Percentiles rank a stretch among this genome's conserved stretches.
Conservation (phyloP, 1,139 yeast genomes). For the Debaryomyces psychrophilus region DNA sequence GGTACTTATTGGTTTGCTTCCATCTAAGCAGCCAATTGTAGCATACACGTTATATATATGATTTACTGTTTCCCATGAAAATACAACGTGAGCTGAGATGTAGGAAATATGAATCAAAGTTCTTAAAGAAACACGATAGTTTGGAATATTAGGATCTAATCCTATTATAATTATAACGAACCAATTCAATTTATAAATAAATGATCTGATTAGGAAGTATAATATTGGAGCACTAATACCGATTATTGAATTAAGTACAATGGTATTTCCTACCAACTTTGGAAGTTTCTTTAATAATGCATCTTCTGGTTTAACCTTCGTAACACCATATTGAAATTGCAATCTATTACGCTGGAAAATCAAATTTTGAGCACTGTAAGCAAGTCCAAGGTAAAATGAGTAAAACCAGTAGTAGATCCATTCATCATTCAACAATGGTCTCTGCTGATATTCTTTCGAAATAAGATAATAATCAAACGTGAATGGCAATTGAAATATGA, state of each 20-base stretch:
- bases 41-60: slow-evolving; percentile 72
- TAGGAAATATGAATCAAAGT: slow-evolving; percentile 40
- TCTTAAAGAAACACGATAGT: slow-evolving; percentile 40
- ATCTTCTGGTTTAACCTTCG: slow-evolving; percentile 44
- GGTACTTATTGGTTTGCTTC: slow-evolving; percentile 69
- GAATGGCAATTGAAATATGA: slow-evolving; percentile 32
- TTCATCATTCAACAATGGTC: slow-evolving; percentile 63
- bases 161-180: slow-evolving; percentile 31
- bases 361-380: slow-evolving; percentile 58
- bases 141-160: slow-evolving; percentile 37
- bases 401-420: slow-evolving; percentile 57
- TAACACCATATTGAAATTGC: slow-evolving; percentile 50
- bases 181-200: slow-evolving; percentile 45
- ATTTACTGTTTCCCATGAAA: slow-evolving; percentile 66
- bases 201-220: slow-evolving; percentile 47
- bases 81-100: slow-evolving; percentile 41
- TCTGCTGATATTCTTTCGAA: slow-evolving; percentile 52
- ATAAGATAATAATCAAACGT: slow-evolving; percentile 35
- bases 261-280: slow-evolving; percentile 38
- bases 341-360: slow-evolving; percentile 64
- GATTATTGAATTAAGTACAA: slow-evolving; percentile 35
- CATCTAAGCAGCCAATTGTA: slow-evolving; percentile 80
- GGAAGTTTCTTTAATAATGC: slow-evolving; percentile 38
- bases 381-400: slow-evolving; percentile 39
- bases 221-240: slow-evolving; percentile 45